Conservation (phyloP, 176 grass and related monocot genomes). For the Neostapfia colusana region DNA sequence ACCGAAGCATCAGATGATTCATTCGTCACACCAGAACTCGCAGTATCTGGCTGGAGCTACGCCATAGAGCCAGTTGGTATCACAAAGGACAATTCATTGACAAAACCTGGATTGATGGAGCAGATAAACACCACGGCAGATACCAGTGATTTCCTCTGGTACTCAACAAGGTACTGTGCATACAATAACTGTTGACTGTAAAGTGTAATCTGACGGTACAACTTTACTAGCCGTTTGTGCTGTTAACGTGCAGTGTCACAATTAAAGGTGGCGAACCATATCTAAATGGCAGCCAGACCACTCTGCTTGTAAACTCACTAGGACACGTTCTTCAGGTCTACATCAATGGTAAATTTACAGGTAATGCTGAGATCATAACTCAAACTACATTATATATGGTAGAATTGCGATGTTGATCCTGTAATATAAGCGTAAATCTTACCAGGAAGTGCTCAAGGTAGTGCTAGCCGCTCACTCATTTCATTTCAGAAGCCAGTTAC, state of each 20-base stretch:
- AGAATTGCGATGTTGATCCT: conserved; percentile 25
- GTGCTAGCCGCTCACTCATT: conserved; percentile 49
- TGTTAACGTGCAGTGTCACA: conserved; percentile 51
- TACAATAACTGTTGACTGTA: not conserved
- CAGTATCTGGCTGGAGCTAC: conserved; percentile 69
- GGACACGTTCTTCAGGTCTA: conserved; percentile 89
- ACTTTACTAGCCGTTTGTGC: not conserved
- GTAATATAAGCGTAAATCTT: conserved; percentile 42
- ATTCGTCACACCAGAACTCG: conserved; percentile 33
- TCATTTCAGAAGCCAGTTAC: conserved; percentile 55
- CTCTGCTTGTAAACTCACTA: conserved; percentile 76
- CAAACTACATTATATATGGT: conserved; percentile 26
- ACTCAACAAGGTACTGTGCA: conserved; percentile 68
- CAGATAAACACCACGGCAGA: conserved; percentile 99
- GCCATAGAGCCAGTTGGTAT: conserved; percentile 83
- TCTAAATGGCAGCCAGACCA: conserved; percentile 72
- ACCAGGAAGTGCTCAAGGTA: conserved; percentile 66
- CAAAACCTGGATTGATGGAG: conserved; percentile 71
- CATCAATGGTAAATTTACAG: conserved; percentile 76
- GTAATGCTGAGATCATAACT: conserved; percentile 42
- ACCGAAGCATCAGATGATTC: conserved; percentile 44
- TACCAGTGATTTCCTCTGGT: conserved; percentile 99
- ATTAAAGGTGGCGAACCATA: conserved; percentile 67
- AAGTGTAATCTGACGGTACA: not conserved
- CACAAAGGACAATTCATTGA: conserved; percentile 70